These are phyloP conservation scores for Botryotinia calthae DNA, from an alignment of 2,329 filamentous ascomycete species.

Conservation along the genomic window DNA sequence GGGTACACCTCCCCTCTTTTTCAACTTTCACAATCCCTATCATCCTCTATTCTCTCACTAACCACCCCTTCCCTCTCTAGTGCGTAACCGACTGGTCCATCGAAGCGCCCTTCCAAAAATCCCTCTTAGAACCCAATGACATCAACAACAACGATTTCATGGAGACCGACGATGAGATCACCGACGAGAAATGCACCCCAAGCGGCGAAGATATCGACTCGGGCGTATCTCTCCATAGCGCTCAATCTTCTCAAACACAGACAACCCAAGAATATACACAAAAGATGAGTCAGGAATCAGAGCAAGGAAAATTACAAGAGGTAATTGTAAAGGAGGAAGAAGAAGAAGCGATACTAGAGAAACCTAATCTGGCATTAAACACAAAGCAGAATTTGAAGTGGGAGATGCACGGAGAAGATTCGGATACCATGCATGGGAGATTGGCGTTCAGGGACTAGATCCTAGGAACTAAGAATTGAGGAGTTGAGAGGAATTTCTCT, in stretches of 20 bases:
- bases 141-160: not conserved
- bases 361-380: not conserved
- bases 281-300: not conserved
- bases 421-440: not conserved
- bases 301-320: not conserved
- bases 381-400: not conserved
- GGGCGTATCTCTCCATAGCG: not conserved
- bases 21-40: not conserved
- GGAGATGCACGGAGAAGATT: not conserved
- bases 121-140: not conserved
- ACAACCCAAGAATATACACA: not conserved
- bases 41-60: not conserved
- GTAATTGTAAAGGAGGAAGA: not conserved
- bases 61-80: not conserved
- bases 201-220: not conserved
- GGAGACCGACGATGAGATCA: not conserved
- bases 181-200: too few species aligned
- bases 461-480: rapidly evolving
- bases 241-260: not conserved
- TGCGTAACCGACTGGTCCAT: slow-evolving; percentile 2
- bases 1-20: not conserved
- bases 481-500: not conserved
- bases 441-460: not conserved
- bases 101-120: slow-evolving; percentile 1
- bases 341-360: not conserved